Percentiles rank a stretch among this genome's conserved stretches.
Evolutionary conservation across 768 basidiomycete genomes (phyloP).

Genomic region (Kwoniella sp.): DNA sequence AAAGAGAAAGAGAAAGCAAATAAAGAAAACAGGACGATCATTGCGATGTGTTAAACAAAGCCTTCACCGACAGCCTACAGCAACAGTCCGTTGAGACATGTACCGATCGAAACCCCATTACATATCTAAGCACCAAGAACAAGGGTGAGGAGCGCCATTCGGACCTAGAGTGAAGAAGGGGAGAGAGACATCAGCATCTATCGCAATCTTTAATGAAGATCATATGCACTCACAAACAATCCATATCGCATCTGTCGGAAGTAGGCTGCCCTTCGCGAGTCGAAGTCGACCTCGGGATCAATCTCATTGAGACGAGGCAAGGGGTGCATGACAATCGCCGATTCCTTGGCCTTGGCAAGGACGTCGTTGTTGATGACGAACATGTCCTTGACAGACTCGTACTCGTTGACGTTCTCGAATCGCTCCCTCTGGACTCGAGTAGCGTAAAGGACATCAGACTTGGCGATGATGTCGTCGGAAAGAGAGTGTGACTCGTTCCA

Average conservation of each 20-base stretch:
- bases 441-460: slow-evolving; percentile 95
- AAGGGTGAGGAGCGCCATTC: slow-evolving; percentile 78
- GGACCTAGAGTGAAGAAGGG: slow-evolving; percentile 1
- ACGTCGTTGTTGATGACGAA: slow-evolving; percentile 94
- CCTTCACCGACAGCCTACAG: background rate
- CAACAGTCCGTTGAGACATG: background rate
- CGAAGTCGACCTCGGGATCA: slow-evolving; percentile 96
- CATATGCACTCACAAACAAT: slow-evolving; percentile 90
- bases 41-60: background rate
- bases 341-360: slow-evolving; percentile 86
- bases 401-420: slow-evolving; percentile 77
- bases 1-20: background rate
- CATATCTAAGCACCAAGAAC: slow-evolving; percentile 61
- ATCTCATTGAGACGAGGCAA: slow-evolving; percentile 95
- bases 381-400: slow-evolving; percentile 85
- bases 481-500: slow-evolving; percentile 82
- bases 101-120: background rate
- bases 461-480: slow-evolving; percentile 77
- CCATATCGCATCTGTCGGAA: slow-evolving; percentile 99
- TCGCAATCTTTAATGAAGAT: too few species aligned
- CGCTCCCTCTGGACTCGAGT: slow-evolving; percentile 96
- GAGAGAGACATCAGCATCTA: background rate
- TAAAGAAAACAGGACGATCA: too few species aligned
- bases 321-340: slow-evolving; percentile 99
- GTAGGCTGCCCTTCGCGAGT: slow-evolving; percentile 88